Evolutionary conservation across 2,329 filamentous ascomycete genomes (phyloP).

Genomic region (Fusarium sp.): DNA sequence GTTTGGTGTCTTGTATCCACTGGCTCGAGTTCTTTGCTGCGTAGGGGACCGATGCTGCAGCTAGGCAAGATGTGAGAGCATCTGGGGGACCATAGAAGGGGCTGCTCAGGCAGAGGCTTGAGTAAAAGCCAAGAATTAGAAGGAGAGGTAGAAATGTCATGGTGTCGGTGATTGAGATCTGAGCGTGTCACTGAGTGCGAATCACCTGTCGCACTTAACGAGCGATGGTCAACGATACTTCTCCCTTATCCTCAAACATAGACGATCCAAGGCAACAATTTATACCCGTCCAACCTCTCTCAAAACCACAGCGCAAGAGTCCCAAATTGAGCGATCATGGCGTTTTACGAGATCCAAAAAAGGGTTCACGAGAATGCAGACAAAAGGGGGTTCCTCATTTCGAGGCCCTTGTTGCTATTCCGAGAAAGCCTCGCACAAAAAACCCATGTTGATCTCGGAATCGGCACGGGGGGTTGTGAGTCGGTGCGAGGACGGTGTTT

Average conservation of each 20-base stretch:
- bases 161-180: neutral
- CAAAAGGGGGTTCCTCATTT: neutral
- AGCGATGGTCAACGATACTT: neutral
- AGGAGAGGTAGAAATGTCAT: neutral
- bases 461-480: neutral
- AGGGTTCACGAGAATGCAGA: constrained; percentile 5
- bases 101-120: neutral
- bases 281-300: neutral
- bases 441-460: neutral
- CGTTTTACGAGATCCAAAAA: constrained; percentile 29
- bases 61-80: constrained; percentile 43
- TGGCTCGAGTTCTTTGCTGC: constrained; percentile 28
- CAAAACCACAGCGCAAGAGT: neutral
- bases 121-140: constrained; percentile 14
- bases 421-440: neutral
- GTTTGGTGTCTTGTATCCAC: constrained; percentile 50
- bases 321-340: neutral
- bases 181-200: neutral
- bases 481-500: neutral
- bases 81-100: constrained; percentile 6
- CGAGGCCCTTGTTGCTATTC: neutral
- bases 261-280: neutral
- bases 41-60: constrained; percentile 36
- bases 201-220: neutral
- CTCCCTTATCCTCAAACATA: neutral